Base-by-base conservation (phyloP, 108 stramenopile genomes). In the Cafeteria roenbergensis region DNA sequence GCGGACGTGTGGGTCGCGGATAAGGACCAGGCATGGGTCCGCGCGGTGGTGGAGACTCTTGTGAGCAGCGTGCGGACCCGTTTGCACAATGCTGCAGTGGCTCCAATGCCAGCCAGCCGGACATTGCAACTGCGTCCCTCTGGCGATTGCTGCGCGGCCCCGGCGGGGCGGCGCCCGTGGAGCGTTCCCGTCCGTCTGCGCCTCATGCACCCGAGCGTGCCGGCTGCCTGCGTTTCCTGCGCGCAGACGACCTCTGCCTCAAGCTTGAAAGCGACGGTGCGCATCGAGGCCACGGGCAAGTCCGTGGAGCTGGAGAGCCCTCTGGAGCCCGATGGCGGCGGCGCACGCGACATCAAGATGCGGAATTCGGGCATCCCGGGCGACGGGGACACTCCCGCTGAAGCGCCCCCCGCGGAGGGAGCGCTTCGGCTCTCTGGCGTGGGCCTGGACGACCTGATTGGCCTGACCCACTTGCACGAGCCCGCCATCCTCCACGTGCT, bases 391-490 rank as follows among this genome's bases (percentile, higher is more conserved):
- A 29, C 21, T 2, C 52, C 1, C 64, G 52, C 26, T 1, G 52
- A 33, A 8, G 64, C 12, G 21, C 20, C 3, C 52, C 27, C 32
- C 52, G 53, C 21, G 51, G 64, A 65, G 62, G 28, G 14, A 29
- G 28, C 26, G 51, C 48, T 14, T 38, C 48, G 30, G 26, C 36
- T 25, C 35, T 48, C 3, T 24, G 22, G 29, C 24, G 29, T 36
- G 63, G 22, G 24, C 64, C 33, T 31, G 31, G 75, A 87, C 62
- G 95, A 99, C 70, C 80, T 99, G 70, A 95, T 95, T 62, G 69
- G 86, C 8, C 78, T 99, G 63, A 93, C 92, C 51, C 92, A 92
- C 71, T 81, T 99, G 68, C 93, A 99, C 75, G 97, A 99, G 72
- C 94, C 97, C 34, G 91, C 95, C 20, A 91, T 99, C 69, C 73